Conservation (phyloP, 1,284 basidiomycete species). For the Cutaneotrichosporon sp. region DNA sequence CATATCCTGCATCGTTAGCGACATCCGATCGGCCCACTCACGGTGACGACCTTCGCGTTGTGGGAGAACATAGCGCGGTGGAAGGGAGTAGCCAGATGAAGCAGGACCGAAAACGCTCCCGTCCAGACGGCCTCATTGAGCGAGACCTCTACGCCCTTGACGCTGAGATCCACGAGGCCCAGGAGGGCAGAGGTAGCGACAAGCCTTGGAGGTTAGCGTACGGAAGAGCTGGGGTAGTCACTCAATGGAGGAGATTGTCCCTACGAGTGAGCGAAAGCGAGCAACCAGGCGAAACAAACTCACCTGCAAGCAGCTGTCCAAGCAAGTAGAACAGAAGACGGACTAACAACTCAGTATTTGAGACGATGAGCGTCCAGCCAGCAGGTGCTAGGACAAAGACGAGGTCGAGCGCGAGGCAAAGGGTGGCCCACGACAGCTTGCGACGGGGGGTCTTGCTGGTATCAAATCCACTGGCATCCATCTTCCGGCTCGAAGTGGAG, state of each 20-base stretch:
- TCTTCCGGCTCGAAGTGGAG: not conserved
- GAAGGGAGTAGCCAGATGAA: not conserved
- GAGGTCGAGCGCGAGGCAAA: conserved; percentile 10
- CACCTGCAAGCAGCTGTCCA: not conserved
- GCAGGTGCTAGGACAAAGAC: not conserved
- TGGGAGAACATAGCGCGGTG: not conserved
- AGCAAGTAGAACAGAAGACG: not conserved
- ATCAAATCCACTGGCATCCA: too few relatives aligned
- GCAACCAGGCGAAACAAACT: not conserved
- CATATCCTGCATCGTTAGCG: not conserved
- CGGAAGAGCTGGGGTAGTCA: not conserved
- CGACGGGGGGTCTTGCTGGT: not conserved
- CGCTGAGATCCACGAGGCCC: conserved; percentile 10
- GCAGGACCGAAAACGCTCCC: not conserved
- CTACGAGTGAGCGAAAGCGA: not conserved
- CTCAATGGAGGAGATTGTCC: not conserved
- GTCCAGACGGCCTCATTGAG: conserved; percentile 3
- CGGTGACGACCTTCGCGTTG: not conserved
- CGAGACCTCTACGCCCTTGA: not conserved
- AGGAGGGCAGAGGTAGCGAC: not conserved
- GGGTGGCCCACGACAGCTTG: not conserved
- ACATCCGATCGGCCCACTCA: not conserved
- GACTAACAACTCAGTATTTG: not conserved
- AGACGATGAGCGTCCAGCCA: not conserved
- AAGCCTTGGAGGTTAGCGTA: not conserved